These are phyloP conservation scores for Inosperma sp. DNA, from an alignment of 768 basidiomycete genomes.

Conservation along the genomic window DNA sequence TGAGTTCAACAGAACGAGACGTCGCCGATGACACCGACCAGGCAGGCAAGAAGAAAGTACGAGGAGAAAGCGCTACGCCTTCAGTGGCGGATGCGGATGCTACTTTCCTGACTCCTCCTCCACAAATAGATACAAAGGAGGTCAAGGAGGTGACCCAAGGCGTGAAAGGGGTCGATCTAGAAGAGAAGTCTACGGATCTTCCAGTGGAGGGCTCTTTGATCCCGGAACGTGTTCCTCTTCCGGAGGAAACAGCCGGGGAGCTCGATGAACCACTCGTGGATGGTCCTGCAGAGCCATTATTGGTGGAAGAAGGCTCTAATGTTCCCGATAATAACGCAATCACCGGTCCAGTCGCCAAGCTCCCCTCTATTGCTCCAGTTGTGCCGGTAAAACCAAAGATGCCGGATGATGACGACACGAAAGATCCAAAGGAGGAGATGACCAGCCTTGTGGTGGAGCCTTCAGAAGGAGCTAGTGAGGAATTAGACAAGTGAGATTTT, in stretches of 20 bases:
- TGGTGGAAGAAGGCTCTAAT: slow-evolving; percentile 8
- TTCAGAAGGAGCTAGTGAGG: too few relatives aligned
- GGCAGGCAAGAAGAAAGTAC: slow-evolving; percentile 41
- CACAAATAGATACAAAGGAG: slow-evolving; percentile 41
- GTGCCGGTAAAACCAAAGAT: too few relatives aligned
- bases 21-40: slow-evolving; percentile 37
- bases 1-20: slow-evolving; percentile 47
- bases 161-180: slow-evolving; percentile 64
- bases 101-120: slow-evolving; percentile 18
- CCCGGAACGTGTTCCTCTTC: slow-evolving; percentile 38
- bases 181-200: slow-evolving; percentile 51
- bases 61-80: slow-evolving; percentile 38
- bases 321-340: neutral
- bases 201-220: slow-evolving; percentile 25
- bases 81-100: slow-evolving; percentile 25
- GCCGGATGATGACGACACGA: too few relatives aligned
- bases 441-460: too few relatives aligned
- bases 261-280: slow-evolving; percentile 30
- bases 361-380: too few relatives aligned
- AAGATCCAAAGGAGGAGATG: too few relatives aligned
- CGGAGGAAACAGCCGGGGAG: slow-evolving; percentile 36
- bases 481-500: too few relatives aligned
- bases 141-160: slow-evolving; percentile 71
- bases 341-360: too few relatives aligned
- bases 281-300: slow-evolving; percentile 19